Evolutionary conservation across 495 filamentous ascomycete genomes (phyloP).

Genomic region (Aspergillus indologenus): DNA sequence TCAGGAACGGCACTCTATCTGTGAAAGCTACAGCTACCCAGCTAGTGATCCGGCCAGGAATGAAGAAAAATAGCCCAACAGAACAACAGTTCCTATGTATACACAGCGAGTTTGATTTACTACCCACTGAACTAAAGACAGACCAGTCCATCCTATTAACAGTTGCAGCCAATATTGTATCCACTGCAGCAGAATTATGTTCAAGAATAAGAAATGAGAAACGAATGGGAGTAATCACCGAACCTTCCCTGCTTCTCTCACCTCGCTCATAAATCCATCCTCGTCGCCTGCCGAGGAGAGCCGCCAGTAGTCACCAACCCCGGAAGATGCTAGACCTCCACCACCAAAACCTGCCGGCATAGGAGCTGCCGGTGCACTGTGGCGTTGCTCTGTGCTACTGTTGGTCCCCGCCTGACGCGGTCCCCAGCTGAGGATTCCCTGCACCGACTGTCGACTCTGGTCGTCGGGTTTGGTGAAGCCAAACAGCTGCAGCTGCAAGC

Average conservation of each 20-base stretch:
- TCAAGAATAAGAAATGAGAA: constrained; percentile 2
- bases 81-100: background rate
- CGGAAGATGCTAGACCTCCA: constrained; percentile 36
- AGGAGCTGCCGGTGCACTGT: constrained; percentile 36
- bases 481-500: constrained; percentile 61
- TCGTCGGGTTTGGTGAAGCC: constrained; percentile 49
- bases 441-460: constrained; percentile 32
- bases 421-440: constrained; percentile 53
- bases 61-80: background rate
- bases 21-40: background rate
- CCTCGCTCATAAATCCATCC: constrained; percentile 65
- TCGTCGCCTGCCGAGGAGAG: constrained; percentile 50
- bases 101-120: background rate
- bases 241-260: constrained; percentile 70
- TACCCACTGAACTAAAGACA: background rate
- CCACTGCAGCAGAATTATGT: background rate
- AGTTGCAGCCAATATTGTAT: background rate
- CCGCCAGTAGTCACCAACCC: constrained; percentile 45
- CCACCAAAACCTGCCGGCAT: constrained; percentile 38
- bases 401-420: constrained; percentile 31
- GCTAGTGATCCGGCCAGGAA: background rate
- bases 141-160: background rate
- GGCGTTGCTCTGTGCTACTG: constrained; percentile 36
- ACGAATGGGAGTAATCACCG: constrained; percentile 15
- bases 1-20: background rate